Evolutionary conservation across 148 eudicot genomes (phyloP).

Genomic region (Euryodendron excelsum): DNA sequence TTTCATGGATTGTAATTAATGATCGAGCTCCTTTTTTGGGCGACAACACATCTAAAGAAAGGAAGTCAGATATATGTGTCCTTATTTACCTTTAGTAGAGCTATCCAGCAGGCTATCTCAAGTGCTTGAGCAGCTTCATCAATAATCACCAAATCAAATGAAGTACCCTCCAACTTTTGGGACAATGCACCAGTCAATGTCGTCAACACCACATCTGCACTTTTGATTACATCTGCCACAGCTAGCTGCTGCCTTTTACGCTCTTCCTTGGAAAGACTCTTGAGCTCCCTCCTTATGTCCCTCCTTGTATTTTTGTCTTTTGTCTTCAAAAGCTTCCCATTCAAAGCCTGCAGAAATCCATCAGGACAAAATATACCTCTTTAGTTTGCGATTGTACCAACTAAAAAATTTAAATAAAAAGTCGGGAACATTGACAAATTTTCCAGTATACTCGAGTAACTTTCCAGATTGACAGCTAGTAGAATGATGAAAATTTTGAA

Average conservation of each 20-base stretch:
- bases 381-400: neutral
- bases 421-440: neutral
- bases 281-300: conserved; percentile 85
- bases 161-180: conserved; percentile 57
- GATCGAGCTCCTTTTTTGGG: neutral
- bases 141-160: conserved; percentile 86
- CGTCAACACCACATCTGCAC: conserved; percentile 81
- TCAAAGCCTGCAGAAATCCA: conserved; percentile 59
- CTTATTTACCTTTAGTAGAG: conserved; percentile 68
- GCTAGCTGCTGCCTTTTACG: conserved; percentile 96
- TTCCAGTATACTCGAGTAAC: neutral
- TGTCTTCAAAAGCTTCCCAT: conserved; percentile 82
- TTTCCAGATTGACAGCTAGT: neutral
- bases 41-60: neutral
- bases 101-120: conserved; percentile 98
- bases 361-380: conserved; percentile 8
- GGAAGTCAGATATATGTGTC: neutral
- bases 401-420: neutral
- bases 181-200: conserved; percentile 89
- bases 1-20: neutral
- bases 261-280: conserved; percentile 85
- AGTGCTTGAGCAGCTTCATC: conserved; percentile 99
- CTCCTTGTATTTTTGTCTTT: conserved; percentile 83
- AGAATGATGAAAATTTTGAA: neutral
- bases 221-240: conserved; percentile 86